Conservation (phyloP, 345 rosid species). For the Lepidium didymum region DNA sequence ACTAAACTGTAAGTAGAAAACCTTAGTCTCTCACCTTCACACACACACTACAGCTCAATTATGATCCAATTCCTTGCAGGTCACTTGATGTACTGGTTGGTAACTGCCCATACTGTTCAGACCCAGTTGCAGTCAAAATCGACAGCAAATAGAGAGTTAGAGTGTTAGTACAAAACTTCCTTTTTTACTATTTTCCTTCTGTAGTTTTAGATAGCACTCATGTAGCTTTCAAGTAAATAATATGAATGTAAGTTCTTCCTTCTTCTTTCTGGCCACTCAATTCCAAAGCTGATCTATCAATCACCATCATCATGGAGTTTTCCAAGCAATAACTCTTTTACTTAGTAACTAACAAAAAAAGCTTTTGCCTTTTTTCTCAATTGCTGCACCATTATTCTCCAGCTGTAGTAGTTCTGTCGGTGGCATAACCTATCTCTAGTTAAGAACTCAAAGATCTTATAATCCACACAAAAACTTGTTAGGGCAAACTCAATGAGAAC, state of each 20-base stretch:
- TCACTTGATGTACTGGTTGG: slow-evolving; percentile 74
- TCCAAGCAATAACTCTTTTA: slow-evolving; percentile 16
- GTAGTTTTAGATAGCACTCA: slow-evolving; percentile 6
- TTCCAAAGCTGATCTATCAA: slow-evolving; percentile 16
- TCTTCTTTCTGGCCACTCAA: slow-evolving; percentile 12
- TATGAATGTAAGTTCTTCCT: background rate
- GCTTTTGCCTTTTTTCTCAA: slow-evolving; percentile 8
- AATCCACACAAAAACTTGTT: background rate
- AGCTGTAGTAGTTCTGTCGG: slow-evolving; percentile 29
- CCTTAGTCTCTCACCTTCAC: background rate
- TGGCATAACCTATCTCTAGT: background rate
- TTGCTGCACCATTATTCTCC: slow-evolving; percentile 12
- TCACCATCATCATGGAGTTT: slow-evolving; percentile 17
- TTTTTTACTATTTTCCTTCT: background rate
- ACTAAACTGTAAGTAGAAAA: slow-evolving; percentile 63
- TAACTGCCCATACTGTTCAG: slow-evolving; percentile 73
- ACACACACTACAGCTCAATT: slow-evolving; percentile 24
- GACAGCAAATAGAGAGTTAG: background rate
- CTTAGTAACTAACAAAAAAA: background rate
- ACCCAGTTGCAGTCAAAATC: slow-evolving; percentile 65
- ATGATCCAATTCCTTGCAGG: slow-evolving; percentile 34
- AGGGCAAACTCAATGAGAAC: slow-evolving; percentile 4
- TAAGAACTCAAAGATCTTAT: background rate
- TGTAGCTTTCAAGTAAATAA: slow-evolving; percentile 14
- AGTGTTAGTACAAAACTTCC: slow-evolving; percentile 4